phyloP scores from a whole-genome alignment of 352 stramenopile species.

The Globisporangium cylindrosporum region DNA sequence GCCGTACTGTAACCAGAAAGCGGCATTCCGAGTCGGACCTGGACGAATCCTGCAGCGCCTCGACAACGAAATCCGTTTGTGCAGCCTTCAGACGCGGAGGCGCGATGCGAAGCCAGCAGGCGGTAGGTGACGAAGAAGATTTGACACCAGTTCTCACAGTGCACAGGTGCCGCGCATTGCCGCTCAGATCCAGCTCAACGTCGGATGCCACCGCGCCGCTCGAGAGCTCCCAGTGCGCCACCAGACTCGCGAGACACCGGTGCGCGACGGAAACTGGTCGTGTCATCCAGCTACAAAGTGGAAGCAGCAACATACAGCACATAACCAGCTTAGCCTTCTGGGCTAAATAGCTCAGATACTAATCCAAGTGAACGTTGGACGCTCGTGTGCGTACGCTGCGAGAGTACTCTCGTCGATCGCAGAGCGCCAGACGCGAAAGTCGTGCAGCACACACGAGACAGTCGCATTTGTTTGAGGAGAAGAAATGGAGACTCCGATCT shows the following conservation, averaged over 20 bases:
- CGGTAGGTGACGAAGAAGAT: neutral
- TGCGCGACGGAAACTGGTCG: slow-evolving; percentile 6
- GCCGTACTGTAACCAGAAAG: slow-evolving; percentile 13
- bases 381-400: neutral
- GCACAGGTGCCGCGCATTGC: slow-evolving; percentile 9
- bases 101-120: slow-evolving; percentile 10
- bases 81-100: neutral
- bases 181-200: slow-evolving; percentile 21
- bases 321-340: neutral
- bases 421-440: slow-evolving; percentile 19
- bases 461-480: neutral
- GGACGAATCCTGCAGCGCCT: slow-evolving; percentile 13
- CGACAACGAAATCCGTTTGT: slow-evolving; percentile 6
- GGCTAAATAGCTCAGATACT: neutral
- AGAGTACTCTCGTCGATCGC: neutral
- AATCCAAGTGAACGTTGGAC: too few relatives aligned
- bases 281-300: neutral
- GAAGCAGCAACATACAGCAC: neutral
- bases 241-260: neutral
- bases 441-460: slow-evolving; percentile 12
- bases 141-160: neutral
- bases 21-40: slow-evolving; percentile 1
- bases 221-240: slow-evolving; percentile 16
- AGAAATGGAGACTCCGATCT: neutral
- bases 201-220: slow-evolving; percentile 11